Percentiles rank a stretch among this genome's conserved stretches.
These are phyloP conservation scores for Colletotrichum lini DNA, from an alignment of 2,329 filamentous ascomycete species.

Conservation along the genomic window DNA sequence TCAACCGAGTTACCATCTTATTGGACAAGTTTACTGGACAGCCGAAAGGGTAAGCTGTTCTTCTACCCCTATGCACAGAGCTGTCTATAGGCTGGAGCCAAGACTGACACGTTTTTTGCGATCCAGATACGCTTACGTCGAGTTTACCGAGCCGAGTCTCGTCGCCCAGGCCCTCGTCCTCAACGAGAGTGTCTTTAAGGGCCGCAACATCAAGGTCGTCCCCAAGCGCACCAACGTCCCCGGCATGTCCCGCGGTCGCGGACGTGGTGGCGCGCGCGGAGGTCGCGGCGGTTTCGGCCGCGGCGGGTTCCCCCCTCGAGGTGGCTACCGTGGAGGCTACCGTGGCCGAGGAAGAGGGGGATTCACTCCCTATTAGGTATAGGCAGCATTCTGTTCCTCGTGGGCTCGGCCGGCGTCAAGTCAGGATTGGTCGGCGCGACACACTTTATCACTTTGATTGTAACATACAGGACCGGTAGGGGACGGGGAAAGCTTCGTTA, in stretches of 20 bases:
- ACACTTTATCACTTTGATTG: slow-evolving; percentile 33
- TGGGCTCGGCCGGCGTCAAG: neutral
- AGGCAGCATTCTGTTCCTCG: slow-evolving; percentile 8
- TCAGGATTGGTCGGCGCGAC: slow-evolving; percentile 5
- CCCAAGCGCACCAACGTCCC: slow-evolving; percentile 98
- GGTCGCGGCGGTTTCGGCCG: slow-evolving; percentile 67
- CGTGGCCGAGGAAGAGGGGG: slow-evolving; percentile 76
- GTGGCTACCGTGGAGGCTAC: slow-evolving; percentile 77
- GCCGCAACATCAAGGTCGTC: slow-evolving; percentile 92
- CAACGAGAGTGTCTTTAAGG: slow-evolving; percentile 96
- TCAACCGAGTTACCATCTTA: slow-evolving; percentile 97
- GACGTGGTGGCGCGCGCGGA: slow-evolving; percentile 68
- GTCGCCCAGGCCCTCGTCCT: slow-evolving; percentile 94
- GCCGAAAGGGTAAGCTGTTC: slow-evolving; percentile 88
- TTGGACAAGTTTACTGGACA: slow-evolving; percentile 98
- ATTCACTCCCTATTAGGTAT: slow-evolving; percentile 73
- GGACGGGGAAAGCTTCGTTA: slow-evolving; percentile 33
- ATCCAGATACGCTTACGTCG: slow-evolving; percentile 94
- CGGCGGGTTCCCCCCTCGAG: slow-evolving; percentile 67
- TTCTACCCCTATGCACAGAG: neutral
- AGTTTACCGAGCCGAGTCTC: slow-evolving; percentile 94
- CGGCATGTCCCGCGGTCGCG: slow-evolving; percentile 88
- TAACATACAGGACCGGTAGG: slow-evolving; percentile 40
- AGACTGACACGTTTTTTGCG: neutral
- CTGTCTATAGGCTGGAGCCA: too few species aligned